Evolutionary conservation across 768 basidiomycete genomes (phyloP).

Genomic region (Lactarius tabidus): DNA sequence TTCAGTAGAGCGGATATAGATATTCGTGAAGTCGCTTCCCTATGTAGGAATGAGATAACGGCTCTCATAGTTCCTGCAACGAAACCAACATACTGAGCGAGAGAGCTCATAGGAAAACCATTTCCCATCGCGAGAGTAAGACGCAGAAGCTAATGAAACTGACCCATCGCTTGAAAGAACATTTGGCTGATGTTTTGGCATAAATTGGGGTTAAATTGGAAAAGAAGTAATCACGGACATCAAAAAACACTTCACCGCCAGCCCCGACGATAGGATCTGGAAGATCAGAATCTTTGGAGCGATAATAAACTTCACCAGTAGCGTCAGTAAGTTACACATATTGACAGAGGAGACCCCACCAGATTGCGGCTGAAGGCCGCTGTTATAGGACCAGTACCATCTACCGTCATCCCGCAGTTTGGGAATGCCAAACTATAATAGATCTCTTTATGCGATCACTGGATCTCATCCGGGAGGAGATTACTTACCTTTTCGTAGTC

Average conservation of each 20-base stretch:
- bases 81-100: conserved; percentile 49
- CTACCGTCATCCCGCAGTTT: conserved; percentile 55
- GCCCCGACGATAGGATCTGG: conserved; percentile 46
- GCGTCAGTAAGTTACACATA: neutral
- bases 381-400: conserved; percentile 83
- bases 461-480: neutral
- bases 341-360: conserved; percentile 24
- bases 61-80: neutral
- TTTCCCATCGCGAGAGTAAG: conserved; percentile 63
- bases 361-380: conserved; percentile 68
- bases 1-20: conserved; percentile 62
- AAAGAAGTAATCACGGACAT: conserved; percentile 41
- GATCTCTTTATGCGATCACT: conserved; percentile 3
- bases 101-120: conserved; percentile 77
- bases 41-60: conserved; percentile 29
- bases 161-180: conserved; percentile 69
- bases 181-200: conserved; percentile 49
- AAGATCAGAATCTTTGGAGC: conserved; percentile 49
- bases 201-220: neutral
- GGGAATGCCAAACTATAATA: conserved; percentile 57
- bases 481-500: conserved; percentile 37
- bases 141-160: conserved; percentile 51
- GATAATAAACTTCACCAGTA: conserved; percentile 48
- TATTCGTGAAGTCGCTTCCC: conserved; percentile 71
- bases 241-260: conserved; percentile 73